Conservation (phyloP, 2,329 filamentous ascomycete genomes). For the Fusarium irregulare region DNA sequence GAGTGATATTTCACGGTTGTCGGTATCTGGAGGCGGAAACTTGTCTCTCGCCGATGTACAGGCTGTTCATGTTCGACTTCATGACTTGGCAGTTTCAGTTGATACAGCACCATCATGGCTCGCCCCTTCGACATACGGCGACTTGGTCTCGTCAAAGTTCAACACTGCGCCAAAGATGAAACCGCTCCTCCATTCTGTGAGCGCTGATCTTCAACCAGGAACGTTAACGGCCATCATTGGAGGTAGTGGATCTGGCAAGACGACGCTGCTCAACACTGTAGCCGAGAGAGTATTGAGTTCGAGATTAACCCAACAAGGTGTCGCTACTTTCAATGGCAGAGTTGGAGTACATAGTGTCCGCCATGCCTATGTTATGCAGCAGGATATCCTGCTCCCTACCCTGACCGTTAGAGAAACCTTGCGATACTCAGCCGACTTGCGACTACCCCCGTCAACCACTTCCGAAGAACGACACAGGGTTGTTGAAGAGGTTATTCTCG, state of each 20-base stretch:
- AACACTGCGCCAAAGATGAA: slow-evolving; percentile 56
- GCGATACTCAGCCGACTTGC: slow-evolving; percentile 76
- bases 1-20: slow-evolving; percentile 39
- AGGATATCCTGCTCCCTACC: slow-evolving; percentile 78
- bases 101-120: slow-evolving; percentile 67
- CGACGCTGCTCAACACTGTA: slow-evolving; percentile 76
- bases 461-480: slow-evolving; percentile 68
- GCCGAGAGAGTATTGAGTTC: slow-evolving; percentile 73
- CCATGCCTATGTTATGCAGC: slow-evolving; percentile 79
- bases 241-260: slow-evolving; percentile 79
- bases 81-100: slow-evolving; percentile 66
- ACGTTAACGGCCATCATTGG: slow-evolving; percentile 81
- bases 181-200: slow-evolving; percentile 70
- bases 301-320: slow-evolving; percentile 63
- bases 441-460: slow-evolving; percentile 72
- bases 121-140: slow-evolving; percentile 59
- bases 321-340: slow-evolving; percentile 70
- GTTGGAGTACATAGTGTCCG: slow-evolving; percentile 65
- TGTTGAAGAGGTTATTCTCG: slow-evolving; percentile 81
- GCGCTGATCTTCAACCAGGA: slow-evolving; percentile 71
- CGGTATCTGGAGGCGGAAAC: slow-evolving; percentile 51
- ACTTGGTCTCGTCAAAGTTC: slow-evolving; percentile 53
- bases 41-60: slow-evolving; percentile 65
- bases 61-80: slow-evolving; percentile 64
- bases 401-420: slow-evolving; percentile 82